Base-by-base conservation (phyloP, 345 rosid genomes). In the Acer saccharum region DNA sequence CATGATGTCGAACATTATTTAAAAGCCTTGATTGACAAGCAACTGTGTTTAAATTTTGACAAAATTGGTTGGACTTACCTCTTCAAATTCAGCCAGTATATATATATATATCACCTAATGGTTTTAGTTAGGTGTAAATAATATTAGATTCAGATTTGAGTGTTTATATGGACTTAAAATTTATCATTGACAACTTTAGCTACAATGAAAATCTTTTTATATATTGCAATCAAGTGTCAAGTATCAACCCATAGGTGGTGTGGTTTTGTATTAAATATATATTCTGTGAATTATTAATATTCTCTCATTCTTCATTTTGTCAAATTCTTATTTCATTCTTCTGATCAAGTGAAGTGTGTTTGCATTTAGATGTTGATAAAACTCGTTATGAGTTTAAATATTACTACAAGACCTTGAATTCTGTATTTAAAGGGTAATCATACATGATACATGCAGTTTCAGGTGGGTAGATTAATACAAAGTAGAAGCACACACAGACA, bases 1-100 rank as follows among this genome's bases (percentile, higher is more conserved):
- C 21, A 57, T 18, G 23, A 20, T 7, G 17, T 57, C 62, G 11
- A 57, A 57, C 25, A 50, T 18, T 17, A 57, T 4, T 17, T 6
- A 35, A 57, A 57, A 41, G 48, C 64, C 16, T 54, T 20, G 20
- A 27, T 14, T 50, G 52, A 32, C 64, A 32, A 48, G 44, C 39
- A 20, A n/a, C 74, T 68, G 74, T 68, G 55, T 65, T 66, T 57
- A 57, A 54, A 52, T 75, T 82, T 74, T 79, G 75, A 54, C 61
- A 73, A 80, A 80, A 71, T 75, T 68, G 65, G 44, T 41, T 39
- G 68, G 76, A 66, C 39, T 35, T 35, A 35, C 55, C 27, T 9
- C 41, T 66, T 11, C 58, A 65, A 43, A 0, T 18, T 14, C 4
- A 12, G 17, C 4, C 1, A 27, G n/a, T 17, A 54, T 68, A 65